Evolutionary conservation across 164 flowering plant species (phyloP).

Genomic region (Sextonia rubra): DNA sequence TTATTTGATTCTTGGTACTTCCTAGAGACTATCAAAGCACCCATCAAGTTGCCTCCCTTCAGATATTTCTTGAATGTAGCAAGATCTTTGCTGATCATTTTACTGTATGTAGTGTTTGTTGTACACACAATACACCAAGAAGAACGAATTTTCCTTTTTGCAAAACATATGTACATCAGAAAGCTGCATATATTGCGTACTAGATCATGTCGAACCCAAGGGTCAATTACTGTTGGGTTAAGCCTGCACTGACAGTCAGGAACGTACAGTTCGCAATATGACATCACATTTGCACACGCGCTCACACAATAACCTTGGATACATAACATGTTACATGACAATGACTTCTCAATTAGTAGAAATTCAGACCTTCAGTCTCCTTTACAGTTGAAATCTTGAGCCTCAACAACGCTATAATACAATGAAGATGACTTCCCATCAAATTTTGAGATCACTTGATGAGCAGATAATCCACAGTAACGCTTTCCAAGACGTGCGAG

Average conservation of each 20-base stretch:
- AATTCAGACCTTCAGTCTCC: conserved; percentile 21
- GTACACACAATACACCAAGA: neutral
- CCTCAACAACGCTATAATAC: conserved; percentile 57
- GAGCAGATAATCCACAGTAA: conserved; percentile 66
- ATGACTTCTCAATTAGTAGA: neutral
- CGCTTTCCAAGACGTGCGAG: conserved; percentile 51
- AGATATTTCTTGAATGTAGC: no score
- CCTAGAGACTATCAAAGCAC: no score
- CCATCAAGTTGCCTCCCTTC: no score
- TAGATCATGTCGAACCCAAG: neutral
- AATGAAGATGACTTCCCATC: conserved; percentile 69
- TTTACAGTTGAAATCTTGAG: conserved; percentile 34
- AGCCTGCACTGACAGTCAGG: neutral
- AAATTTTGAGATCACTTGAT: conserved; percentile 58
- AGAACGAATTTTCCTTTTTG: neutral
- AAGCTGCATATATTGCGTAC: neutral
- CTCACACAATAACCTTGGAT: neutral
- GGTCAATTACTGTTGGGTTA: neutral
- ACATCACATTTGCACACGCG: neutral
- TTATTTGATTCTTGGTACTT: no score
- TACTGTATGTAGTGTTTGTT: neutral
- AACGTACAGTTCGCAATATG: no score
- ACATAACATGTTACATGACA: neutral
- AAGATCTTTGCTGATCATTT: no score
- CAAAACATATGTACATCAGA: neutral